Conservation (phyloP, 2,329 filamentous ascomycete genomes). For the Elsinoe perseae region DNA sequence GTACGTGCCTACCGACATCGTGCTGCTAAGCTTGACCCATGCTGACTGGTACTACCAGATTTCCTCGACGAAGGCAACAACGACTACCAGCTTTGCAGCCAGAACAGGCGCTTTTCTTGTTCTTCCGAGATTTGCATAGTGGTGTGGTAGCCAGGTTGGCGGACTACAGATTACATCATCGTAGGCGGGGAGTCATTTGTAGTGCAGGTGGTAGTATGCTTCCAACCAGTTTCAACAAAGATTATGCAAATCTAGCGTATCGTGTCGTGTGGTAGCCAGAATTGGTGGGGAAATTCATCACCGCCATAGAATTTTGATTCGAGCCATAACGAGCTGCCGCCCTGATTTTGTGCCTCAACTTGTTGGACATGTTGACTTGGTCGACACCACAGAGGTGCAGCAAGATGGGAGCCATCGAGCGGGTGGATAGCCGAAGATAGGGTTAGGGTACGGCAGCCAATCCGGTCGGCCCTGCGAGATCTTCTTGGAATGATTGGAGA, state of each 20-base stretch:
- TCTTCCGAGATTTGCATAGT: background rate
- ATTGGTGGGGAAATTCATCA: background rate
- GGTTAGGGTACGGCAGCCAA: background rate
- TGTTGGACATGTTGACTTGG: too few species aligned
- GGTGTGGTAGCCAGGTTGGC: background rate
- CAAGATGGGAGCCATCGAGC: too few species aligned
- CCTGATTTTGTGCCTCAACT: too few species aligned
- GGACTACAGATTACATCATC: background rate
- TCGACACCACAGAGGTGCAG: too few species aligned
- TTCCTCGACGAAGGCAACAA: background rate
- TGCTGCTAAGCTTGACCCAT: background rate
- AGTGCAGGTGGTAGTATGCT: background rate
- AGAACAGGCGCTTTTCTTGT: slow-evolving; percentile 2
- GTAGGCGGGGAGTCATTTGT: background rate
- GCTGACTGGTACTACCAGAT: background rate
- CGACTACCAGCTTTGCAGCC: slow-evolving; percentile 7
- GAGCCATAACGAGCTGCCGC: too few species aligned
- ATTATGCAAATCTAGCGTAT: background rate
- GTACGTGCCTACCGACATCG: background rate
- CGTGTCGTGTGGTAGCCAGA: slow-evolving; percentile 1
- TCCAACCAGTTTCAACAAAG: background rate
- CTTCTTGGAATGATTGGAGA: background rate
- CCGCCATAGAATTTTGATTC: background rate
- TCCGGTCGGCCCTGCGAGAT: background rate
- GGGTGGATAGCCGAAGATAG: too few species aligned